Evolutionary conservation across 1,284 basidiomycete genomes (phyloP), one percentile per base, ranked within the genome.

Genomic region (Anthracocystis walkeri): DNA sequence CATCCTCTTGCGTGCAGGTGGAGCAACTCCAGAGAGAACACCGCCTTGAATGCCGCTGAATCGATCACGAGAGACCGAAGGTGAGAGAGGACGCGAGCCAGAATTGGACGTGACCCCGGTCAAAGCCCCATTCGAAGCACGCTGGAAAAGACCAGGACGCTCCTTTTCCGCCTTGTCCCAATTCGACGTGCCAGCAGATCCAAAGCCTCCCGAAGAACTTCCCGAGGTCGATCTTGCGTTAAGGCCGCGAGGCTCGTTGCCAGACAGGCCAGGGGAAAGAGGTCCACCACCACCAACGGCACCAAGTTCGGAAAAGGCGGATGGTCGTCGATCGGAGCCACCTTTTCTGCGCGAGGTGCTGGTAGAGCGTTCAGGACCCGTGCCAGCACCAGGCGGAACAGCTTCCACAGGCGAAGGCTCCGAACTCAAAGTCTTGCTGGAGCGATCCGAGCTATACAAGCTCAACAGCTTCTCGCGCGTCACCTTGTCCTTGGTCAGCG

Each of bases 41-140:
- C 79, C 79, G 23, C 79, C 79, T 42, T 80, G 78, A 27, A 81
- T 81, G 29, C 79, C 79, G 29, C 65, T 72, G 54, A 78, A 78
- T 1, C 76, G 75, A 31, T 81, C 78, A 18, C 79, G 67, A 6
- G 69, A 78, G 11, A 69, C 58, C 18, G 59, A 71, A 20, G 78
- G 78, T 20, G 72, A 73, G 35, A 77, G 66, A 7, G 73, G 73
- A 23, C 73, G 64, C 4, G 65, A 60, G 11, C 51, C 66, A 49
- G 64, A 54, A 35, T 58, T 65, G 49, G 58, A 44, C 23, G 45
- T 63, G 7, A 62, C 64, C 25, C 67, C 66, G n/a, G 65, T 50
- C 41, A 74, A 41, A 21, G 69, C 62, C 38, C 76, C 60, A 42
- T 53, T 67, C 18, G 70, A 78, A 48, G 63, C 78, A 18, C 79